Conservation (phyloP, 1,139 yeast species). For the Wickerhamiella infanticola region DNA sequence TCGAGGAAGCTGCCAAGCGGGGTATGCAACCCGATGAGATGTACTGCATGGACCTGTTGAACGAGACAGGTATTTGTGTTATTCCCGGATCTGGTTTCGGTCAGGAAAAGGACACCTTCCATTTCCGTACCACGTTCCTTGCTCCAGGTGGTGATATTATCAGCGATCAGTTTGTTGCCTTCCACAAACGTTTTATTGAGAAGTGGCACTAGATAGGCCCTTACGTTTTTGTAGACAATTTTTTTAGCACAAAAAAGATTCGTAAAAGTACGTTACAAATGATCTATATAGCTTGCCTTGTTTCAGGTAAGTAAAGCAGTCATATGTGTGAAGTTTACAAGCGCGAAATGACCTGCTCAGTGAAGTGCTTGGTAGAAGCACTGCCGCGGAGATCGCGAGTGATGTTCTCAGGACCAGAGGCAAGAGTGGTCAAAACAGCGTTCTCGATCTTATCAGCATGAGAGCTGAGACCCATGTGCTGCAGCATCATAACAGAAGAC, state of each 20-base stretch:
- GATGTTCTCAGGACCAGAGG: slow-evolving; percentile 86
- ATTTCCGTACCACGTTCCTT: slow-evolving; percentile 86
- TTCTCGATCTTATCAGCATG: slow-evolving; percentile 72
- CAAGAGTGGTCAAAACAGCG: slow-evolving; percentile 85
- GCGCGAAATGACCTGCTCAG: slow-evolving; percentile 58
- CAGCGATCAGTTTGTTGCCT: slow-evolving; percentile 58
- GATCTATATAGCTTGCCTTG: not conserved
- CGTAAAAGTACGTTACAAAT: not conserved
- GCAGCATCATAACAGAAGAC: slow-evolving; percentile 96
- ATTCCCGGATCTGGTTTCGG: slow-evolving; percentile 98
- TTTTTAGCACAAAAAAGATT: not conserved
- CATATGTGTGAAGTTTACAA: slow-evolving; percentile 23
- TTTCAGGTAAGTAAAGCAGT: not conserved
- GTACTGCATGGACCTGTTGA: slow-evolving; percentile 70
- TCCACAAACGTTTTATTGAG: slow-evolving; percentile 57
- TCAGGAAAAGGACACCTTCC: slow-evolving; percentile 75
- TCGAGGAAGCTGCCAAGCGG: slow-evolving; percentile 39
- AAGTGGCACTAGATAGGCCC: slow-evolving; percentile 29
- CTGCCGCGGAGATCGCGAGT: slow-evolving; percentile 94
- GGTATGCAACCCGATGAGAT: slow-evolving; percentile 54
- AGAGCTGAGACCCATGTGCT: slow-evolving; percentile 81
- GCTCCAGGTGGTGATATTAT: slow-evolving; percentile 91
- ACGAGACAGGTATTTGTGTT: slow-evolving; percentile 88
- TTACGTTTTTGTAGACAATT: not conserved
- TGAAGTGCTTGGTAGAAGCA: slow-evolving; percentile 76